A percentile compares a stretch with the other conserved stretches of the same genome.
These are phyloP conservation scores for Blastobotrys aristatus DNA, from an alignment of 1,139 yeast genomes.

Conservation along the genomic window DNA sequence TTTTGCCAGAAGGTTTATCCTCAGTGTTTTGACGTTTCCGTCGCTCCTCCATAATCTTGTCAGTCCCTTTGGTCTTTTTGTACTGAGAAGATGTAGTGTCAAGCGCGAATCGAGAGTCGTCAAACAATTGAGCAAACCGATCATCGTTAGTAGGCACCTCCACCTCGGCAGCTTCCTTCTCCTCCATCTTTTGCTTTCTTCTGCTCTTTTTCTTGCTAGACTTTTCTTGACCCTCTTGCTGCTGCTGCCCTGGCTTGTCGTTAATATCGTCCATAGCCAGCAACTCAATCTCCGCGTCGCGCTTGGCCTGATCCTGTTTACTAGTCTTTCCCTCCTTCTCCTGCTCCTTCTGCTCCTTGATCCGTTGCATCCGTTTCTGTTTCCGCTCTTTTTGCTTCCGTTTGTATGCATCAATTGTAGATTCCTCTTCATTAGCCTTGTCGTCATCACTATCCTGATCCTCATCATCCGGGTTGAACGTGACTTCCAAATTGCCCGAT, in stretches of 20 bases:
- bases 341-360: slow-evolving; percentile 37
- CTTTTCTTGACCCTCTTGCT: slow-evolving; percentile 37
- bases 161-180: slow-evolving; percentile 42
- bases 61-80: slow-evolving; percentile 84
- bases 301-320: slow-evolving; percentile 31
- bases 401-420: slow-evolving; percentile 75
- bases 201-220: slow-evolving; percentile 65
- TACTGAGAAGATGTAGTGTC: slow-evolving; percentile 78
- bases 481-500: slow-evolving; percentile 93
- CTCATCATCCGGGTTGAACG: slow-evolving; percentile 76
- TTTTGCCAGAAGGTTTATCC: slow-evolving; percentile 8
- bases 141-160: slow-evolving; percentile 74
- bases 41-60: slow-evolving; percentile 69
- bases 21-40: slow-evolving; percentile 43
- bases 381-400: slow-evolving; percentile 93
- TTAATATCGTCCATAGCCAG: slow-evolving; percentile 59
- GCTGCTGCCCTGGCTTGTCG: slow-evolving; percentile 1
- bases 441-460: slow-evolving; percentile 32
- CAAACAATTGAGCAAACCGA: slow-evolving; percentile 83
- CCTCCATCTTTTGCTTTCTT: slow-evolving; percentile 54
- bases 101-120: slow-evolving; percentile 84
- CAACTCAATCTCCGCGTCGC: slow-evolving; percentile 68
- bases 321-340: slow-evolving; percentile 39
- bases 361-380: slow-evolving; percentile 68
- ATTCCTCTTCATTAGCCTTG: slow-evolving; percentile 47